Conservation (phyloP, 768 basidiomycete genomes). For the Dioszegia crocea region DNA sequence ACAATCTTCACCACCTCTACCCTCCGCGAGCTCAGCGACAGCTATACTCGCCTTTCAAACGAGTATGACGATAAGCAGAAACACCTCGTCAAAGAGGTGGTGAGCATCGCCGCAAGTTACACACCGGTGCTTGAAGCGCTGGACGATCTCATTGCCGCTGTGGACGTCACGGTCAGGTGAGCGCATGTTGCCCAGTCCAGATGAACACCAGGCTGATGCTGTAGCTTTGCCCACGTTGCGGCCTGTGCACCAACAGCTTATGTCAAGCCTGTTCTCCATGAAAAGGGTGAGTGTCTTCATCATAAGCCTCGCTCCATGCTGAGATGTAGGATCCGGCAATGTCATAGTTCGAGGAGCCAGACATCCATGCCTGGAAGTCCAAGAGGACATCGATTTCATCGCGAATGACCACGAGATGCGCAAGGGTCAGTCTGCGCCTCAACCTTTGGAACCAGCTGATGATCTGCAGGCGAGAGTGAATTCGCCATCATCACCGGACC, state of each 20-base stretch:
- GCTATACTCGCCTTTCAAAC: constrained; percentile 64
- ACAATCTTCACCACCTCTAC: constrained; percentile 78
- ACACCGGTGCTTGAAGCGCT: constrained; percentile 78
- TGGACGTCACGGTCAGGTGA: constrained; percentile 87
- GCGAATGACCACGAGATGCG: constrained; percentile 93
- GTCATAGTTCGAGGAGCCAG: constrained; percentile 77
- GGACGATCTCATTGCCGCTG: constrained; percentile 76
- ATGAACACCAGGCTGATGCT: too few species aligned
- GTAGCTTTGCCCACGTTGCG: constrained; percentile 76
- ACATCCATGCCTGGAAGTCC: constrained; percentile 94
- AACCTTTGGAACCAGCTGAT: neutral
- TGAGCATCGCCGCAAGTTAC: constrained; percentile 91
- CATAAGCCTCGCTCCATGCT: neutral
- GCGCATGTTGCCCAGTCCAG: too few species aligned
- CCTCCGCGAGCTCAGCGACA: constrained; percentile 67
- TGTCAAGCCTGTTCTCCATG: constrained; percentile 73
- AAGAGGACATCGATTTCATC: constrained; percentile 92
- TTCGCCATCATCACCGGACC: constrained; percentile 97
- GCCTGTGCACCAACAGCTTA: constrained; percentile 81
- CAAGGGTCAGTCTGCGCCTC: constrained; percentile 57
- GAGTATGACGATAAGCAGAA: constrained; percentile 73
- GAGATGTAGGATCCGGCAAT: constrained; percentile 65
- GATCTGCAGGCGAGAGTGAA: constrained; percentile 66
- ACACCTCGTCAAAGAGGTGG: constrained; percentile 83
- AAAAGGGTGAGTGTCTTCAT: constrained; percentile 59